Evolutionary conservation across 768 basidiomycete genomes (phyloP), one percentile per base, ranked within the genome.

Genomic region (Suillus paluster): DNA sequence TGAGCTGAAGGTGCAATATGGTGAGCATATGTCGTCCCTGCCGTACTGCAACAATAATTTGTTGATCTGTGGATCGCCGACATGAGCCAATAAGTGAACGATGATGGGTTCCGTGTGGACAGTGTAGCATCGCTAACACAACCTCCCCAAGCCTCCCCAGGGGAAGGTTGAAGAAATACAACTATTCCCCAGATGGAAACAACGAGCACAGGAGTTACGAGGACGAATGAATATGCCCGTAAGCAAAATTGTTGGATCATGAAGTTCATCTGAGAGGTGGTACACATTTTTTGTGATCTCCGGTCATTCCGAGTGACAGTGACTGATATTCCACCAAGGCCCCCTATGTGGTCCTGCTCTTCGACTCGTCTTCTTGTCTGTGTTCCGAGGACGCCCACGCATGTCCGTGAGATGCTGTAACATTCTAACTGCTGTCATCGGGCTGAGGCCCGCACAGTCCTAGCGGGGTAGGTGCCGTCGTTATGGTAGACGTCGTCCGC

Each of bases 1-100:
- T 95, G 49, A 99, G 79, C 74, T 99, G 96, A 0, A 96, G 96
- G 71, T 99, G 96, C 78, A 97, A 98, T 0, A 89, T 92, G 6
- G 95, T 95, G 33, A 95, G 82, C 63, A 98, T 79, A 71, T 94
- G 89, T 27, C 79, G 89, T 27, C 79, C 96, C 71, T 97, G 93
- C 5, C n/a, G 86, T 17, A 95, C 76, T 19, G 94, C 95, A 55
- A 98, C 95, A 64, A 92, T 86, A 14, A 82, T 88, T 69, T 81
- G n/a, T n/a, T n/a, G n/a, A 83, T 9, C 30, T 30, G 30, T 3
- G 3, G 30, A 30, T 30, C 30, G 30, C 30, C 30, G 30, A 30
- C 6, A 30, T 84, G 83, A 65, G 89, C 89, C 58, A 92, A 85
- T 2, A 95, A 78, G 36, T 86, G 85, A 9, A 89, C 90, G 41